Base-by-base conservation (phyloP, 345 rosid genomes). In the Sonneratia caseolaris region DNA sequence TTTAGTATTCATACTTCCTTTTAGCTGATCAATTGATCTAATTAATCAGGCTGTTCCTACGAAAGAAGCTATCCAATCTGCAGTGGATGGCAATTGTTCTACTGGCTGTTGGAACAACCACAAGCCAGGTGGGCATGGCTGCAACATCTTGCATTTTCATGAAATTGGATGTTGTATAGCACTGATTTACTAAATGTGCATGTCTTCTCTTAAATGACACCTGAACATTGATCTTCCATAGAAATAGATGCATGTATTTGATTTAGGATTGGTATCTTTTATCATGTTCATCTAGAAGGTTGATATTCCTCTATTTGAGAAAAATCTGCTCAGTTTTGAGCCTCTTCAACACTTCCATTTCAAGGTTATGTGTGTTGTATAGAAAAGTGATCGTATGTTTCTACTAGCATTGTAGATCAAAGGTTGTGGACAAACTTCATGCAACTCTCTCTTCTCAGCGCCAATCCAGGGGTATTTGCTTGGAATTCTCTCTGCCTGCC, bases 71-170 rank as follows among this genome's bases (percentile, higher is more conserved):
- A 35, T 87, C 92, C 27, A 90, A 79, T 67, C 80, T 92, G 68
- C 94, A 90, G 69, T 90, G 97, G 96, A 90, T 92, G 88, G 97
- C 96, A 1, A 84, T 92, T 70, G 81, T 85, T 77, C 84, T 92
- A n/a, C 80, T 92, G 78, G 96, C 96, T 82, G 88, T 90, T 74
- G 96, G 96, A 81, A 92, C 96, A 74, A 92, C 96, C 81, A 90
- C 94, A 9, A 90, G 97, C 77, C 97, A 92, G 94, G 94, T 92
- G 73, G 69, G 66, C 68, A 49, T 43, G 19, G 64, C 64, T n/a
- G 64, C 37, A 62, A 35, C 19, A 62, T 35, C 38, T 27, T 27
- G 8, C 66, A 13, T 62, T 27, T 62, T 62, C 66, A 35, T 62
- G 32, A 62, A 62, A 24, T 27, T 62, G 64, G 64, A 57, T 22